Percentiles rank a stretch among this genome's conserved stretches.
These are phyloP conservation scores for Nemania sp. DNA, from an alignment of 2,329 filamentous ascomycete species.

Conservation along the genomic window DNA sequence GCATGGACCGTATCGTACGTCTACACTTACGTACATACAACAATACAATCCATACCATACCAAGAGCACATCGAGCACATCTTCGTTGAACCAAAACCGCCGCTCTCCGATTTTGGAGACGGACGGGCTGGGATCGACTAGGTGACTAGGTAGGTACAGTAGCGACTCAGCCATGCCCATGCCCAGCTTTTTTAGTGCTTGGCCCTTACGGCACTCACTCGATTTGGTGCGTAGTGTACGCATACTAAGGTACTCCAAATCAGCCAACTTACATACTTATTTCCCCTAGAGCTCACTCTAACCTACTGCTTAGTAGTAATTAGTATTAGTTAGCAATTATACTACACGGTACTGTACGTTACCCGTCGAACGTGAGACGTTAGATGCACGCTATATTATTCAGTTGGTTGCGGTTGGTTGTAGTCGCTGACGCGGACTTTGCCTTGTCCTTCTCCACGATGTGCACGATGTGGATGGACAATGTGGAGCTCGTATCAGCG, in stretches of 20 bases:
- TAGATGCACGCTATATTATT: conserved; percentile 7
- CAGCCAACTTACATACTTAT: background rate
- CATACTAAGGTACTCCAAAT: background rate
- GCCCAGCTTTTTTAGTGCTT: background rate
- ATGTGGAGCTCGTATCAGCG: conserved; percentile 30
- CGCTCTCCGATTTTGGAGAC: conserved; percentile 20
- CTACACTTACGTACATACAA: background rate
- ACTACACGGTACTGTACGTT: background rate
- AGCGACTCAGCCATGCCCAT: too few relatives aligned
- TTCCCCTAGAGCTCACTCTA: background rate
- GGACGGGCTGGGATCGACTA: background rate
- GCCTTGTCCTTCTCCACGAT: conserved; percentile 19
- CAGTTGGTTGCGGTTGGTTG: background rate
- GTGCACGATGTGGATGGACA: too few relatives aligned
- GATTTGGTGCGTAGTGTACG: background rate
- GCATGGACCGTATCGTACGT: background rate
- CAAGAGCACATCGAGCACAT: too few relatives aligned
- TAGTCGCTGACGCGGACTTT: conserved; percentile 24
- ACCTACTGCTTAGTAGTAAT: too few relatives aligned
- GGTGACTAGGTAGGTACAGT: background rate
- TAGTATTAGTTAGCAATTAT: background rate
- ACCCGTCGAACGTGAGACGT: background rate
- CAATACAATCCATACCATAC: too few relatives aligned
- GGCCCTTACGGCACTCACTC: background rate
- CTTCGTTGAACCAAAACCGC: conserved; percentile 20